Evolutionary conservation across 805 yeast genomes (phyloP).

Genomic region (Kodamaea sagamina): DNA sequence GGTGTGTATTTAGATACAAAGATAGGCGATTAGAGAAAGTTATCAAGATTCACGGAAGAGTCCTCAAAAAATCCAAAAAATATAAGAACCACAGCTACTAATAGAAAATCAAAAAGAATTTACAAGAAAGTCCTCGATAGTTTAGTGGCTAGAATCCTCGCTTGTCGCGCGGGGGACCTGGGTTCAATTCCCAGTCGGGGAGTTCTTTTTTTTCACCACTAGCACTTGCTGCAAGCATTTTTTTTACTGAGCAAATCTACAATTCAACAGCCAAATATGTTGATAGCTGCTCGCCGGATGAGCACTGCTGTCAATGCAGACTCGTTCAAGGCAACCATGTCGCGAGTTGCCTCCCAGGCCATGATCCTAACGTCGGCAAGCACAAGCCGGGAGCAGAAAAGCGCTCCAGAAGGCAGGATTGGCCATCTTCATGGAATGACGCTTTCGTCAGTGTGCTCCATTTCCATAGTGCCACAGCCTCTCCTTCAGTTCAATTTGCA

Average conservation of each 20-base stretch:
- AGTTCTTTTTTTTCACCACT: conserved; percentile 14
- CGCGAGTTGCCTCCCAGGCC: conserved; percentile 42
- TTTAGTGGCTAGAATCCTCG: conserved; percentile 19
- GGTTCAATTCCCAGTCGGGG: conserved; percentile 28
- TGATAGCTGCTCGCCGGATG: conserved; percentile 7
- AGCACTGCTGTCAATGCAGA: conserved; percentile 13
- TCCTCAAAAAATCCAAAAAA: too few relatives aligned
- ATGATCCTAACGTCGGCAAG: conserved; percentile 44
- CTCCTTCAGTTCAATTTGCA: conserved; percentile 83
- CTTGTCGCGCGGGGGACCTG: conserved; percentile 28
- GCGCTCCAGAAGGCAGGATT: conserved; percentile 5
- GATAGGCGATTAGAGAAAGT: too few relatives aligned
- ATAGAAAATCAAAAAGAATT: conserved; percentile 5
- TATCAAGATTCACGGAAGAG: too few relatives aligned
- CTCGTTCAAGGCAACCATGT: conserved; percentile 35
- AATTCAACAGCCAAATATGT: background rate
- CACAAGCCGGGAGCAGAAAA: conserved; percentile 1
- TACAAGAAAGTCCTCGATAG: conserved; percentile 7
- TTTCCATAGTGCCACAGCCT: conserved; percentile 77
- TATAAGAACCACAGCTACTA: too few relatives aligned
- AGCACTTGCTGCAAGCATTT: background rate
- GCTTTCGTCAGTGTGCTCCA: conserved; percentile 79
- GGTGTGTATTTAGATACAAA: too few relatives aligned
- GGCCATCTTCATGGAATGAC: conserved; percentile 69
- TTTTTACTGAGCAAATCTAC: background rate